phyloP scores from a whole-genome alignment of 371 early-diverging fungal species.

The Nematocida sp. region DNA sequence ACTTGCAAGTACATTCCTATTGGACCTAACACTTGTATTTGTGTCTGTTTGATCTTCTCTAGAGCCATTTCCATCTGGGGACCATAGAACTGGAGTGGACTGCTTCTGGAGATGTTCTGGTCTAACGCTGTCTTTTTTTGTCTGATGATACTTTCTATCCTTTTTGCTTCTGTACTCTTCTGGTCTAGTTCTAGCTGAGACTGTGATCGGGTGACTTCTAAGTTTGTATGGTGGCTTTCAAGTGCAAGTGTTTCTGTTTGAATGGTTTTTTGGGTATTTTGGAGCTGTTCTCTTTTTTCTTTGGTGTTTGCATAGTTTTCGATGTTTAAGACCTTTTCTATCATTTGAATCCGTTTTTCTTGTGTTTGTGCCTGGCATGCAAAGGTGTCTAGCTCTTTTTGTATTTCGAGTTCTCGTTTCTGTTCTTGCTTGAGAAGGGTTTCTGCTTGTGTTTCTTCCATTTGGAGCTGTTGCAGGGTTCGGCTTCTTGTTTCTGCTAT shows the following conservation, averaged over 20 bases:
- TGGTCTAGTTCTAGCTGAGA: neutral
- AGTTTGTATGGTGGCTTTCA: constrained; percentile 7
- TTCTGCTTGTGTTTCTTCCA: constrained; percentile 1
- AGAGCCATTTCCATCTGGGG: constrained; percentile 44
- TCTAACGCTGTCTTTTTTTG: constrained; percentile 51
- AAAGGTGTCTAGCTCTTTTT: constrained; percentile 34
- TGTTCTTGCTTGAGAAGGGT: constrained; percentile 5
- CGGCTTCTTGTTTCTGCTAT: neutral
- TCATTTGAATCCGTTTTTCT: constrained; percentile 1
- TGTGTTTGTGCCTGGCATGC: constrained; percentile 31
- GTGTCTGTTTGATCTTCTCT: constrained; percentile 23
- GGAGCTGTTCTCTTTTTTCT: neutral
- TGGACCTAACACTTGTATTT: constrained; percentile 61
- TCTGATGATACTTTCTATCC: constrained; percentile 12
- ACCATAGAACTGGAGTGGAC: constrained; percentile 19
- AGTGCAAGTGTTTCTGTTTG: neutral
- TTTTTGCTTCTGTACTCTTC: constrained; percentile 8
- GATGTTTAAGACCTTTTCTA: constrained; percentile 15
- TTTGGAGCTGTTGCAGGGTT: neutral
- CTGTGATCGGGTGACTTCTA: constrained; percentile 19
- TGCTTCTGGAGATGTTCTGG: neutral
- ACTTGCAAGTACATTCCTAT: constrained; percentile 54
- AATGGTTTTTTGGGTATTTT: neutral
- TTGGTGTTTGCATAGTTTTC: neutral
- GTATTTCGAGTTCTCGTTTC: constrained; percentile 26